Conservation (phyloP, 2,329 filamentous ascomycete species). For the Aureobasidium zeae region DNA sequence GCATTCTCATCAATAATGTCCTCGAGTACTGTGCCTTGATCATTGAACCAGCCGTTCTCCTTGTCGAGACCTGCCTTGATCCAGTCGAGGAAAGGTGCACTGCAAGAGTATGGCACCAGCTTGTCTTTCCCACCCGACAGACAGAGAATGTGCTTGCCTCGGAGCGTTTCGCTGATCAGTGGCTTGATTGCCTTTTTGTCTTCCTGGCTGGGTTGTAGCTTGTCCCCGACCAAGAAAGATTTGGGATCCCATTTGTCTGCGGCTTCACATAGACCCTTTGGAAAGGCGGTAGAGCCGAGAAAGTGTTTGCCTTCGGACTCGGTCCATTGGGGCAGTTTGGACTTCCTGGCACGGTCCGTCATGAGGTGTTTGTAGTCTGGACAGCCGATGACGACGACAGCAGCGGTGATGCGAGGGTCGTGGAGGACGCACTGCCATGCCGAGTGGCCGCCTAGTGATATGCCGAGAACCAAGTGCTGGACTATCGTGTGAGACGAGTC, state of each 20-base stretch:
- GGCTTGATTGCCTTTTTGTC: conserved; percentile 35
- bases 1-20: conserved; percentile 60
- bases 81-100: conserved; percentile 51
- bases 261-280: conserved; percentile 53
- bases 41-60: conserved; percentile 43
- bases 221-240: conserved; percentile 53
- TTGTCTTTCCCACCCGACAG: conserved; percentile 60
- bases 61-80: conserved; percentile 45
- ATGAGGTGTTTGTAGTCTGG: conserved; percentile 80
- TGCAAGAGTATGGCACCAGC: conserved; percentile 59
- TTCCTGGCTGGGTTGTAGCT: conserved; percentile 33
- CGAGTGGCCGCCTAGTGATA: conserved; percentile 79
- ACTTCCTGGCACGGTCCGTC: conserved; percentile 64
- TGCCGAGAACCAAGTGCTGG: conserved; percentile 67
- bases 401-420: conserved; percentile 70
- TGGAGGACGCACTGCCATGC: conserved; percentile 75
- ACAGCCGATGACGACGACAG: conserved; percentile 74
- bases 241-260: conserved; percentile 65
- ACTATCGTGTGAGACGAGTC: conserved; percentile 34
- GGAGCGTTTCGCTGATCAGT: conserved; percentile 27
- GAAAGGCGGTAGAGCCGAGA: conserved; percentile 70
- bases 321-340: conserved; percentile 55
- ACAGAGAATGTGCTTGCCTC: conserved; percentile 55
- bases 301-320: conserved; percentile 53
- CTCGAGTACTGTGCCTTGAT: conserved; percentile 48